These are phyloP conservation scores for Xanthoconium separans DNA, from an alignment of 1,284 basidiomycete genomes.

Conservation along the genomic window DNA sequence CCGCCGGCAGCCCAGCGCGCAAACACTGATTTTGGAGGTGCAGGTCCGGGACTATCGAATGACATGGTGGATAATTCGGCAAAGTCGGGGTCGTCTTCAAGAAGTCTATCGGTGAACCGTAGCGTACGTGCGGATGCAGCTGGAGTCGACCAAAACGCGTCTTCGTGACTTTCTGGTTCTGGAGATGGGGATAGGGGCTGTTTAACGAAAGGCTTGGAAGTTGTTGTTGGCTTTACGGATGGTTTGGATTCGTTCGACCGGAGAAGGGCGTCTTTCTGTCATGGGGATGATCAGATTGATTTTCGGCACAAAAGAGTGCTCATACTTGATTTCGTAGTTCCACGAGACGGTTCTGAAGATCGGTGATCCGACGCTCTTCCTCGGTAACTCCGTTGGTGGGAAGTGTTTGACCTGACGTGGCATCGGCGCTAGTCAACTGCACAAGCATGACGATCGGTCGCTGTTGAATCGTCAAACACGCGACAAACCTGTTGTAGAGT, in stretches of 20 bases:
- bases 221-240: constrained; percentile 12
- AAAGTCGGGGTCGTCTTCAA: constrained; percentile 64
- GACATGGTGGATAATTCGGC: constrained; percentile 49
- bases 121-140: constrained; percentile 53
- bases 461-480: not conserved
- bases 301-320: constrained; percentile 8
- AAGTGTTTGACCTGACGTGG: constrained; percentile 37
- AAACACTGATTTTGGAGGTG: constrained; percentile 32
- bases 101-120: constrained; percentile 58
- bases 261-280: constrained; percentile 47
- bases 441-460: constrained; percentile 1
- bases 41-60: constrained; percentile 48
- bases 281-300: not conserved
- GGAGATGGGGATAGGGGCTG: constrained; percentile 18
- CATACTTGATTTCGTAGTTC: constrained; percentile 52
- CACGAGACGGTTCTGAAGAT: constrained; percentile 50
- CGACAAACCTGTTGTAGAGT: constrained; percentile 53
- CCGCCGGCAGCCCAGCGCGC: constrained; percentile 19
- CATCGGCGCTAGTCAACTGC: constrained; percentile 32
- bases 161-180: constrained; percentile 42
- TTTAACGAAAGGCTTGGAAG: constrained; percentile 9
- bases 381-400: constrained; percentile 45
- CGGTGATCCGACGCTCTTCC: constrained; percentile 58
- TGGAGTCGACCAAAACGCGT: constrained; percentile 61
- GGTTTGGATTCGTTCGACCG: constrained; percentile 28